Percentiles rank a stretch among this genome's conserved stretches.
phyloP scores from a whole-genome alignment of 495 filamentous ascomycete species.

The Penicillium verhagenii region DNA sequence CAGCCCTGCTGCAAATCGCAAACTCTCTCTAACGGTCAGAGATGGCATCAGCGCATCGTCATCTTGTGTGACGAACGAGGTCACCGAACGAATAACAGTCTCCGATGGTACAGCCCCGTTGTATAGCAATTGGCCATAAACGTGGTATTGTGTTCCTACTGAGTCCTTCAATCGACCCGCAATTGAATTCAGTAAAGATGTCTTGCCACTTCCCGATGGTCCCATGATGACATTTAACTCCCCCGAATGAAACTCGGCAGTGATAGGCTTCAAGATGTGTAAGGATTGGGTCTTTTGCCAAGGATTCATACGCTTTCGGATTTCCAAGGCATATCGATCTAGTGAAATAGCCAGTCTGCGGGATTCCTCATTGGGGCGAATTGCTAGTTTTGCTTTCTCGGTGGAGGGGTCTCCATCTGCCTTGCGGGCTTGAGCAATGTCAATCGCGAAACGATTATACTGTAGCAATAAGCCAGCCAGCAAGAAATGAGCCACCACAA shows the following conservation, averaged over 20 bases:
- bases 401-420: conserved; percentile 55
- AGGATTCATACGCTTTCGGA: conserved; percentile 55
- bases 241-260: conserved; percentile 59
- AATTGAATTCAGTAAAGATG: conserved; percentile 67
- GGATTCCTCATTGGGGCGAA: conserved; percentile 48
- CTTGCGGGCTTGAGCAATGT: conserved; percentile 54
- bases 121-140: conserved; percentile 60
- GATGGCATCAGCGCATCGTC: conserved; percentile 71
- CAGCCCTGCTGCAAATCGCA: conserved; percentile 65
- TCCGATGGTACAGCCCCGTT: conserved; percentile 65
- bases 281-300: conserved; percentile 46
- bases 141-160: conserved; percentile 50
- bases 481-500: conserved; percentile 55
- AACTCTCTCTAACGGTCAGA: conserved; percentile 71
- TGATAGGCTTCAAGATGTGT: conserved; percentile 63
- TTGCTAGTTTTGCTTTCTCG: conserved; percentile 60
- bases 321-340: conserved; percentile 57
- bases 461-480: conserved; percentile 55
- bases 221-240: conserved; percentile 75
- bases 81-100: conserved; percentile 63
- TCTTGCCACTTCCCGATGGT: conserved; percentile 73
- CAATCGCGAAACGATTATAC: conserved; percentile 59
- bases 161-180: conserved; percentile 60
- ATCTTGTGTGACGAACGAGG: conserved; percentile 74
- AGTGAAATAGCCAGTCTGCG: conserved; percentile 59